A percentile compares a stretch with the other conserved stretches of the same genome.
Evolutionary conservation across 768 basidiomycete genomes (phyloP).

Genomic region (Artomyces pyxidatus): DNA sequence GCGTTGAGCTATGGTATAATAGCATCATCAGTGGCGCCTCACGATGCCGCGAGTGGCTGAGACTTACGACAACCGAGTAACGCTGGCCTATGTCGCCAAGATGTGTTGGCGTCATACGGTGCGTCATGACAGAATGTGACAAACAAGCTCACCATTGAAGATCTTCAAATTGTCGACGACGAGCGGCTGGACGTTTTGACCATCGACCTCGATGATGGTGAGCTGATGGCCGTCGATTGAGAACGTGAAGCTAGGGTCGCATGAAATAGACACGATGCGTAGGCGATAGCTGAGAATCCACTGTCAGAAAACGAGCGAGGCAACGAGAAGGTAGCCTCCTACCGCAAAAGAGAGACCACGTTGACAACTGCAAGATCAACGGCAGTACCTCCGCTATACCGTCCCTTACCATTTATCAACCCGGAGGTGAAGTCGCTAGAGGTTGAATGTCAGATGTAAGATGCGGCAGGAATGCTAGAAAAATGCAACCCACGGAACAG

Average conservation of each 20-base stretch:
- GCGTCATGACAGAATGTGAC: too few species aligned
- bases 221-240: constrained; percentile 32
- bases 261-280: constrained; percentile 16
- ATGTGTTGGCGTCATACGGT: too few species aligned
- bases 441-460: not conserved
- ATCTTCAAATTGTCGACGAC: constrained; percentile 34
- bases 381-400: constrained; percentile 21
- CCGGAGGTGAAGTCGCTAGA: constrained; percentile 25
- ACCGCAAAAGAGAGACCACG: constrained; percentile 11
- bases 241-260: constrained; percentile 31
- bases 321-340: not conserved
- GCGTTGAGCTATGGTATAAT: constrained; percentile 25
- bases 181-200: constrained; percentile 25
- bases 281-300: constrained; percentile 13
- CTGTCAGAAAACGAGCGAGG: not conserved
- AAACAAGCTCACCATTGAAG: constrained; percentile 26
- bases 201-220: constrained; percentile 35
- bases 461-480: not conserved
- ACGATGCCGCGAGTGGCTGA: not conserved
- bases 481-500: not conserved
- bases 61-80: constrained; percentile 21
- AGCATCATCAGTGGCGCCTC: not conserved
- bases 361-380: constrained; percentile 12
- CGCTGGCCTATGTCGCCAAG: constrained; percentile 15
- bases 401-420: constrained; percentile 44